Base-by-base conservation (phyloP, 345 rosid species). In the Excoecaria cochinchinensis region DNA sequence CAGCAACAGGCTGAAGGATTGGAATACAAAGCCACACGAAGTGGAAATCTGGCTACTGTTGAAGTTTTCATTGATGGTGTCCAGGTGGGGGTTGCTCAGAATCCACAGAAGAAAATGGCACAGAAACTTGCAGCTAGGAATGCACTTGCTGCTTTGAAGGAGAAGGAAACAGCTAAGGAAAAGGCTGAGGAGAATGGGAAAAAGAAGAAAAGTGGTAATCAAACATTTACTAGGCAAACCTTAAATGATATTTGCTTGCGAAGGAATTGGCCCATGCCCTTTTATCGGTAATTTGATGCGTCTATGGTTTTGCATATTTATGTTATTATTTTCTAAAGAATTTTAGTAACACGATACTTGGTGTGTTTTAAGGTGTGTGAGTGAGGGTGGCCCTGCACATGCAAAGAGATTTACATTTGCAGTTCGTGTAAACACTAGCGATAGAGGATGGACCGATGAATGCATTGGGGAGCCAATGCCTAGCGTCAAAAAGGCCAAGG, bases 81-180 rank as follows among this genome's bases (percentile, higher is more conserved):
- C 17, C 96, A 90, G 78, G 82, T 93, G 3, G 99, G 99, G 71
- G 85, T 91, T 5, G 99, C 99, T 48, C 97, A 91, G 77, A 95
- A 95, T 76, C 93, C 97, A 0, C 98, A 93, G 80, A 95, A 93
- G 92, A 95, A 95, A 87, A 95, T 95, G 99, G 99, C 99, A 48
- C 99, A 95, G 85, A 95, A 95, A 82, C 93, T 93, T 70, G 99
- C 99, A 22, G 99, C 99, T 0, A 87, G 99, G 84, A 95, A 93
- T 76, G 95, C 99, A 0, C 97, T 95, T 15, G 95, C 83, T 24
- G 84, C 85, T 39, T 76, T 95, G 84, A 95, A 95, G 74, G 97
- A 90, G 83, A 95, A 87, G 83, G 99, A 95, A 79, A 78, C 73
- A 60, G 86, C 89, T 21, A 84, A 81, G 80, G 88, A 87, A 85